Percentiles rank a stretch among this genome's conserved stretches.
Conservation (phyloP, 306 rosid genomes). For the Hippophae rhamnoides region DNA sequence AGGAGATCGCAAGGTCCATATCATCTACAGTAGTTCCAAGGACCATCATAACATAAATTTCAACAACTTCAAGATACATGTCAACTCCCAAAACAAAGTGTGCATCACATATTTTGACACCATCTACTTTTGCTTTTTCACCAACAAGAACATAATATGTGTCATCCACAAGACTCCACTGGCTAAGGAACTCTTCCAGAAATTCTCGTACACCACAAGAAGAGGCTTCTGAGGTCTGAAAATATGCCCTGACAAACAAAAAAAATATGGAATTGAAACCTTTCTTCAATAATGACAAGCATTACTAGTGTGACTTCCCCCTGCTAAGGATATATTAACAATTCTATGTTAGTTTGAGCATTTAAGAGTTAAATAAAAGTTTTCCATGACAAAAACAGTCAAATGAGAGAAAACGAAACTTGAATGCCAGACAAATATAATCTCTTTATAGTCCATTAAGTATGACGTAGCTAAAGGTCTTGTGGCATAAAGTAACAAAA, state of each 20-base stretch:
- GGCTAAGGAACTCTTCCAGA: conserved; percentile 56
- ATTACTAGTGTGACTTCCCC: too few species aligned
- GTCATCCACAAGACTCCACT: conserved; percentile 56
- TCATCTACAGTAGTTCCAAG: conserved; percentile 36
- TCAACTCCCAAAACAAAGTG: conserved; percentile 36
- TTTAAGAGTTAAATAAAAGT: too few species aligned
- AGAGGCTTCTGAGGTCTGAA: conserved; percentile 47
- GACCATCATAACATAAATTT: conserved; percentile 43
- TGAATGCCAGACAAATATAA: too few species aligned
- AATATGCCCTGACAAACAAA: conserved; percentile 45
- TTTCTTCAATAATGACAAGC: too few species aligned
- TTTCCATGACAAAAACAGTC: too few species aligned
- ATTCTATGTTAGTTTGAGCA: too few species aligned
- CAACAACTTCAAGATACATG: conserved; percentile 57
- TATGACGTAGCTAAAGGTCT: too few species aligned
- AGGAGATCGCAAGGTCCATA: conserved; percentile 49
- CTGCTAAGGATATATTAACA: too few species aligned
- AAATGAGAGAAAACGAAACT: too few species aligned
- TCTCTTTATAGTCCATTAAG: too few species aligned
- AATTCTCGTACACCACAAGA: conserved; percentile 27
- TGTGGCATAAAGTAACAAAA: too few species aligned
- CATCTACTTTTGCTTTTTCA: conserved; percentile 24
- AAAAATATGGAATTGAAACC: not conserved
- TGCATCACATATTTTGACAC: conserved; percentile 9
- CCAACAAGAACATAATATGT: conserved; percentile 31